A percentile compares a stretch with the other conserved stretches of the same genome.
phyloP scores from a whole-genome alignment of 306 rosid species.

The Rubus parviflorus region DNA sequence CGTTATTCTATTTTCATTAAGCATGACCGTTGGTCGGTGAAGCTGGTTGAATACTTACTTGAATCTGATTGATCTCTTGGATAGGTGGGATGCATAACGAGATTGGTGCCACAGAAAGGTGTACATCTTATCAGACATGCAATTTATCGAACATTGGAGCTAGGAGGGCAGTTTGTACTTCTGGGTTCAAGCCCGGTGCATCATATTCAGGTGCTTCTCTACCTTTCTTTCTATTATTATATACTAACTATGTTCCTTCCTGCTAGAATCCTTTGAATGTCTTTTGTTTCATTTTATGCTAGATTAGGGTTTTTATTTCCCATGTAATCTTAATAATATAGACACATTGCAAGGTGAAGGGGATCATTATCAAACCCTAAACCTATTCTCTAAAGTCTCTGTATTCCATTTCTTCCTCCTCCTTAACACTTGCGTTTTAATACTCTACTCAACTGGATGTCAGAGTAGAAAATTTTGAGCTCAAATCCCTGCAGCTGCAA shows the following conservation, averaged over 20 bases:
- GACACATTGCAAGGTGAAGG: not conserved
- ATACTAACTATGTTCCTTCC: not conserved
- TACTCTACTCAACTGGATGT: not conserved
- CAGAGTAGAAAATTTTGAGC: not conserved
- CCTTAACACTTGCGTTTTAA: not conserved
- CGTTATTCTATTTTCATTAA: not conserved
- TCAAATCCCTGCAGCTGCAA: not conserved
- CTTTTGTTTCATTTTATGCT: not conserved
- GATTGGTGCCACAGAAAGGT: conserved; percentile 98
- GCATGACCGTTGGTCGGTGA: conserved; percentile 10
- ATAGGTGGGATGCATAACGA: conserved; percentile 94
- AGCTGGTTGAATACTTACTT: conserved; percentile 22
- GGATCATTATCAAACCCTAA: too few relatives aligned
- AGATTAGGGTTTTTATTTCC: not conserved
- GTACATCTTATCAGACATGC: conserved; percentile 96
- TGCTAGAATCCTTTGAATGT: not conserved
- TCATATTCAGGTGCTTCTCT: conserved; percentile 71
- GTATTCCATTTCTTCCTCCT: not conserved
- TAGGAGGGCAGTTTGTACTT: conserved; percentile 94
- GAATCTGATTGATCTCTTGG: conserved; percentile 24
- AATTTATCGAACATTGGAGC: conserved; percentile 73
- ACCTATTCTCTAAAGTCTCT: not conserved
- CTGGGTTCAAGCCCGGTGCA: conserved; percentile 95
- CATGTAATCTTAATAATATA: not conserved
- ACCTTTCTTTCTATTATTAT: not conserved